These are phyloP conservation scores for Hortaea werneckii DNA, from an alignment of 2,329 filamentous ascomycete genomes.

Conservation along the genomic window DNA sequence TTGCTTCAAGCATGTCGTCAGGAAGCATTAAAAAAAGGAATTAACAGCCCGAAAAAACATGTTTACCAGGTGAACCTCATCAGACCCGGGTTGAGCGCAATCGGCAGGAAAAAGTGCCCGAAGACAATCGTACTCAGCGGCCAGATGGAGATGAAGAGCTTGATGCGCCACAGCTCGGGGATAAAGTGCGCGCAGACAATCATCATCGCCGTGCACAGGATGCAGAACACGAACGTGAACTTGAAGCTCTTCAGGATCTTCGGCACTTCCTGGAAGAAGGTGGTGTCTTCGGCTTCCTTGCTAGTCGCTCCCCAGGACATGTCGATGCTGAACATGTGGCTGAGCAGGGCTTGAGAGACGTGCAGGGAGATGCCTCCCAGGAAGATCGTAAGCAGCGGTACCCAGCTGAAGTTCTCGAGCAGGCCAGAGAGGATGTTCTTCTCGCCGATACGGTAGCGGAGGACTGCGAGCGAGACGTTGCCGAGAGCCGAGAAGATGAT, in stretches of 20 bases:
- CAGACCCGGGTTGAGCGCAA: constrained; percentile 52
- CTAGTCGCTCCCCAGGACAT: constrained; percentile 46
- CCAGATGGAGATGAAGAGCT: constrained; percentile 48
- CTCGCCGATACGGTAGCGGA: constrained; percentile 63
- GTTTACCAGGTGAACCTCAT: constrained; percentile 52
- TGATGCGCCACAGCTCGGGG: constrained; percentile 47
- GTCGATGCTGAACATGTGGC: constrained; percentile 31
- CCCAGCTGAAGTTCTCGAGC: constrained; percentile 55
- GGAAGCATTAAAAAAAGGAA: too few relatives aligned
- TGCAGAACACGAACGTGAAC: constrained; percentile 43
- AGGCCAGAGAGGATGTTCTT: constrained; percentile 46
- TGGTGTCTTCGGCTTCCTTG: constrained; percentile 48
- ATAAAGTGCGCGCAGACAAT: constrained; percentile 38
- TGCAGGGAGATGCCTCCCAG: constrained; percentile 32
- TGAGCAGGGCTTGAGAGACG: constrained; percentile 30
- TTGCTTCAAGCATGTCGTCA: too few relatives aligned
- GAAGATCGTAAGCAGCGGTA: constrained; percentile 34
- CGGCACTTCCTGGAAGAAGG: constrained; percentile 48
- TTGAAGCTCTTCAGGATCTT: constrained; percentile 48
- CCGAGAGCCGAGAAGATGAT: constrained; percentile 68
- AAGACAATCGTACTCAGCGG: constrained; percentile 44
- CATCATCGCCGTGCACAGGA: constrained; percentile 37
- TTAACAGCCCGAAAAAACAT: too few relatives aligned
- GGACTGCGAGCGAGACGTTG: constrained; percentile 60
- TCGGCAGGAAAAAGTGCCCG: constrained; percentile 48